Conservation (phyloP, 208 protist genomes). For the Crithidia mellificae region DNA sequence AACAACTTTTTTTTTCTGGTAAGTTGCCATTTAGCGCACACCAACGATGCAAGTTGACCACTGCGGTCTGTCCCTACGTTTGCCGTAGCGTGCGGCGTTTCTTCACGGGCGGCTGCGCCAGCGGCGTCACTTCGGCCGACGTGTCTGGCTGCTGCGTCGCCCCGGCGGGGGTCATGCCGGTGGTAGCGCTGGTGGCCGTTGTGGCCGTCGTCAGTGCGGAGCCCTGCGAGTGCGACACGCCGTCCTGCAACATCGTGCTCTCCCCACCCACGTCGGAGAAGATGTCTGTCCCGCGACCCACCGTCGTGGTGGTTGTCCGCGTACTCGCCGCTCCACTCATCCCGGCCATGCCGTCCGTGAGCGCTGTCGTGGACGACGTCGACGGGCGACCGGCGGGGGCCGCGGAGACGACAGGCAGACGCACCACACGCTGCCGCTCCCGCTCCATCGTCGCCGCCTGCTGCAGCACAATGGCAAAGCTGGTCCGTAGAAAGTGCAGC, state of each 20-base stretch:
- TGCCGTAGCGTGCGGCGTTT: slow-evolving; percentile 83
- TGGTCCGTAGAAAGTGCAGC: slow-evolving; percentile 73
- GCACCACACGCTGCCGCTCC: slow-evolving; percentile 35
- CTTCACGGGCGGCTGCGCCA: slow-evolving; percentile 63
- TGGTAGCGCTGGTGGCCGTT: slow-evolving; percentile 26
- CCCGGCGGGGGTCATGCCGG: slow-evolving; percentile 8
- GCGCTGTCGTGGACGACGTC: slow-evolving; percentile 12
- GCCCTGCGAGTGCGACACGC: slow-evolving; percentile 28
- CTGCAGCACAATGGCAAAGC: slow-evolving; percentile 74
- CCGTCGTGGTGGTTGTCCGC: slow-evolving; percentile 27
- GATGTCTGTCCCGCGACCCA: slow-evolving; percentile 5
- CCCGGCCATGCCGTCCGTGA: background rate
- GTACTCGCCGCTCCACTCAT: slow-evolving; percentile 14
- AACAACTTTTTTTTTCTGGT: too few relatives aligned
- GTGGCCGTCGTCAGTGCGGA: slow-evolving; percentile 24
- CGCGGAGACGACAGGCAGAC: slow-evolving; percentile 21
- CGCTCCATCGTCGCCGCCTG: slow-evolving; percentile 73
- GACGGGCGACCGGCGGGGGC: slow-evolving; percentile 11
- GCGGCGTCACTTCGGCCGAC: slow-evolving; percentile 17
- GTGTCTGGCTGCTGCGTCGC: slow-evolving; percentile 20
- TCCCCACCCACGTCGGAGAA: slow-evolving; percentile 3
- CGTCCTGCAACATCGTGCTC: slow-evolving; percentile 21
- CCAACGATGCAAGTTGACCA: too few relatives aligned
- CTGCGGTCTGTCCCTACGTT: too few relatives aligned
- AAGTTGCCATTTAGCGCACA: too few relatives aligned